A percentile compares a stretch with the other conserved stretches of the same genome.
Conservation (phyloP, 805 yeast species). For the Cephaloascus fragrans region DNA sequence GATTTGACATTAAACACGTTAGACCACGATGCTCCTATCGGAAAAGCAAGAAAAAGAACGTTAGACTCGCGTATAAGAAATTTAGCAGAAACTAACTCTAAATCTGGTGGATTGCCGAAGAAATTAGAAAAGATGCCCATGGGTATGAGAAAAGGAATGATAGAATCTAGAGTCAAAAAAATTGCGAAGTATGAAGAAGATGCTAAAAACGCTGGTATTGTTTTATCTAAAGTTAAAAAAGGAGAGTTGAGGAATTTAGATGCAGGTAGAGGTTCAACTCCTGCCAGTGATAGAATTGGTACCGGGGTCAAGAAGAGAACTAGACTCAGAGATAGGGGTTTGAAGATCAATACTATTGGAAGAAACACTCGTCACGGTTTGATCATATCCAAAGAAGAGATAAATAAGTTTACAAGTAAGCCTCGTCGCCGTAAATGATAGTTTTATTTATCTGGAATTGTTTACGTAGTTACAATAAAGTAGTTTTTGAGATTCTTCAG, state of each 20-base stretch:
- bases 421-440: background rate
- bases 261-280: conserved; percentile 44
- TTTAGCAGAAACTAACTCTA: conserved; percentile 29
- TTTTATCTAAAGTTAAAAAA: conserved; percentile 62
- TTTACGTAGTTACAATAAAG: too few species aligned
- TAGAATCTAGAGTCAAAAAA: conserved; percentile 42
- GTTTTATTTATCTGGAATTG: too few species aligned
- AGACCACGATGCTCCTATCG: conserved; percentile 53
- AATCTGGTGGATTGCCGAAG: conserved; percentile 30
- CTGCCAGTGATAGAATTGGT: conserved; percentile 43
- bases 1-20: conserved; percentile 55
- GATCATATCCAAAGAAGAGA: conserved; percentile 56
- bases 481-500: too few species aligned
- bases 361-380: conserved; percentile 72
- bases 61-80: conserved; percentile 46
- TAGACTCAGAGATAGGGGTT: conserved; percentile 60
- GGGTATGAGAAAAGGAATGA: conserved; percentile 79
- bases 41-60: conserved; percentile 60
- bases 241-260: conserved; percentile 54
- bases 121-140: conserved; percentile 79
- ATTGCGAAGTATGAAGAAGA: conserved; percentile 55
- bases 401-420: conserved; percentile 24
- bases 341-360: conserved; percentile 70
- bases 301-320: conserved; percentile 24
- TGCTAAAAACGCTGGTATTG: conserved; percentile 84